A percentile compares a stretch with the other conserved stretches of the same genome.
Conservation (phyloP, 2,329 filamentous ascomycete species). For the Reticulascus tulasneorum region DNA sequence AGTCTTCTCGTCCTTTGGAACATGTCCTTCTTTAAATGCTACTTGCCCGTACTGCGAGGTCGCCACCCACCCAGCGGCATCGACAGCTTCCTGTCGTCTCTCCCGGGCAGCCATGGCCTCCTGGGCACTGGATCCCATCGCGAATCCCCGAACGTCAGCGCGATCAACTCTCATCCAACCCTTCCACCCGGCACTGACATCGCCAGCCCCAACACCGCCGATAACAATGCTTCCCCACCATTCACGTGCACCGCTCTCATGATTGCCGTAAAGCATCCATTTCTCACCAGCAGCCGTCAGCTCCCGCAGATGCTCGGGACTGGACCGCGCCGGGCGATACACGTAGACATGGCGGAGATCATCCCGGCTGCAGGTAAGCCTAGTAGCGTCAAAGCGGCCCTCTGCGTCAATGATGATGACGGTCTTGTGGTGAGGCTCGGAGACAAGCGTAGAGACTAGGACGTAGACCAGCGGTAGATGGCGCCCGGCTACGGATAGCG, state of each 20-base stretch:
- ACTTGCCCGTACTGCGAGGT: constrained; percentile 45
- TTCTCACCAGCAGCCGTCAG: constrained; percentile 37
- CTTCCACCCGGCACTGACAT: constrained; percentile 35
- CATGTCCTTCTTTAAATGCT: too few relatives aligned
- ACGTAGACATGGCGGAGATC: constrained; percentile 50
- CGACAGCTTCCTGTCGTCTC: constrained; percentile 34
- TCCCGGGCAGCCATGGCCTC: constrained; percentile 41
- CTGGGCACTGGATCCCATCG: constrained; percentile 33
- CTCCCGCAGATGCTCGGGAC: constrained; percentile 22
- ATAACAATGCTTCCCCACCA: constrained; percentile 59
- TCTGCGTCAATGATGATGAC: constrained; percentile 54
- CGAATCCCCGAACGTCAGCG: constrained; percentile 35
- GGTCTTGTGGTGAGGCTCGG: constrained; percentile 41
- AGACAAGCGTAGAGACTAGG: constrained; percentile 48
- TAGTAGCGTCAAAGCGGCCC: constrained; percentile 49
- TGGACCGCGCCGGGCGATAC: constrained; percentile 32
- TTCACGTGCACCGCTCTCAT: constrained; percentile 39
- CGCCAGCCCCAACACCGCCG: constrained; percentile 30
- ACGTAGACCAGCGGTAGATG: constrained; percentile 53
- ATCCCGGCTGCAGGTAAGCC: constrained; percentile 30
- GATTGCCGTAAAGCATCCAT: constrained; percentile 48
- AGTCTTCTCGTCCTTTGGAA: too few relatives aligned
- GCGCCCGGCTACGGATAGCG: constrained; percentile 48
- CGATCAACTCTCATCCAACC: constrained; percentile 53
- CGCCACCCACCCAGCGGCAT: constrained; percentile 42